phyloP scores from a whole-genome alignment of 2,329 filamentous ascomycete species.

The Aspergillus neoniger region DNA sequence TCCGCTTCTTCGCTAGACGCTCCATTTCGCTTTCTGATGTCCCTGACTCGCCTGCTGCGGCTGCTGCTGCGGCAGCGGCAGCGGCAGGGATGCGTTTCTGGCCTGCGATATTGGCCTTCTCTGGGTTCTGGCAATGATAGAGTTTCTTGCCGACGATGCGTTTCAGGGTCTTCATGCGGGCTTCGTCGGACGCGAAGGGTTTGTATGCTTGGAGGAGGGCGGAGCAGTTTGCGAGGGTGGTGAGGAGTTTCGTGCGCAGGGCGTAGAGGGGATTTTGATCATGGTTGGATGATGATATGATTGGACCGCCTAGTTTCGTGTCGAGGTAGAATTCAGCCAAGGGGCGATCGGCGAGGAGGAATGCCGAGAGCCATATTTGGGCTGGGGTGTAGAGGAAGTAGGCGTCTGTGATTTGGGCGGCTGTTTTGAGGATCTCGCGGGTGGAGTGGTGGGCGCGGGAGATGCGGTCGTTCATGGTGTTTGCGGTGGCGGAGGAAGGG shows the following conservation, averaged over 20 bases:
- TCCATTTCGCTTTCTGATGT: conserved; percentile 41
- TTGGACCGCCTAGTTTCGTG: conserved; percentile 40
- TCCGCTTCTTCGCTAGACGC: conserved; percentile 44
- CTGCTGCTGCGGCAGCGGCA: conserved; percentile 22
- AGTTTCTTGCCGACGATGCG: conserved; percentile 54
- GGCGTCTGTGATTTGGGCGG: conserved; percentile 85
- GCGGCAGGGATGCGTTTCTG: conserved; percentile 46
- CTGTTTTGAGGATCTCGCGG: conserved; percentile 72
- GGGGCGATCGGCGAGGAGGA: conserved; percentile 69
- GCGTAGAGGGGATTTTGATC: conserved; percentile 28
- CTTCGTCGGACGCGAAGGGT: conserved; percentile 39
- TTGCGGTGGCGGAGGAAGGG: conserved; percentile 22
- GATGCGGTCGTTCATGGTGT: conserved; percentile 50
- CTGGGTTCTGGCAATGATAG: conserved; percentile 51
- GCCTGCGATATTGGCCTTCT: conserved; percentile 46
- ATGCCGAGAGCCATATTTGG: conserved; percentile 85
- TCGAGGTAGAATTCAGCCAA: conserved; percentile 49
- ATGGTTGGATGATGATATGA: conserved; percentile 8
- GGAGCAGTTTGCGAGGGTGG: conserved; percentile 42
- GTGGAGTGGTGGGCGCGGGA: conserved; percentile 70
- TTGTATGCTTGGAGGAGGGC: conserved; percentile 43
- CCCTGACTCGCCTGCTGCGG: conserved; percentile 24
- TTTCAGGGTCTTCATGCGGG: conserved; percentile 46
- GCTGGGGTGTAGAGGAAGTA: conserved; percentile 96
- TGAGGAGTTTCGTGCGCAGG: conserved; percentile 41